phyloP scores from a whole-genome alignment of 305 asterid species.

The Striga hermonthica region DNA sequence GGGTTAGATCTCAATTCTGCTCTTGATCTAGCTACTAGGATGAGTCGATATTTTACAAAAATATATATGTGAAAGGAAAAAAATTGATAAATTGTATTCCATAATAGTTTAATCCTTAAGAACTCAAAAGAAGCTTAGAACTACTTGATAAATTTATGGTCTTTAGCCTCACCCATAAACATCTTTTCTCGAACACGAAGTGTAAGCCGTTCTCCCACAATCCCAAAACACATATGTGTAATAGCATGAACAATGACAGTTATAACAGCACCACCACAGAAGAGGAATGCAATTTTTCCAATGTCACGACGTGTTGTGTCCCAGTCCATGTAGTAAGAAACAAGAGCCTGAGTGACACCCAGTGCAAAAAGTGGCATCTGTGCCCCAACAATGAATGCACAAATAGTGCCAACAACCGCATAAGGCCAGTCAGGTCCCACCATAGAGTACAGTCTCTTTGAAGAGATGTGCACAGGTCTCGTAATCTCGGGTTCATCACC shows the following conservation, averaged over 20 bases:
- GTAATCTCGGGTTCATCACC: slow-evolving; percentile 56
- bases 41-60: too few relatives aligned
- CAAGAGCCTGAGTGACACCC: slow-evolving; percentile 95
- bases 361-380: slow-evolving; percentile 96
- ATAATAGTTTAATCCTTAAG: too few relatives aligned
- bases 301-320: slow-evolving; percentile 80
- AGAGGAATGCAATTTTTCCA: slow-evolving; percentile 73
- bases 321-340: slow-evolving; percentile 98
- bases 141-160: slow-evolving; percentile 10
- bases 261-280: slow-evolving; percentile 77
- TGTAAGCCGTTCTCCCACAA: slow-evolving; percentile 88
- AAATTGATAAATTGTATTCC: too few relatives aligned
- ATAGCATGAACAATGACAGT: slow-evolving; percentile 77
- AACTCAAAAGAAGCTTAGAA: background rate
- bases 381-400: slow-evolving; percentile 88
- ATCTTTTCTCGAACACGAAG: slow-evolving; percentile 85
- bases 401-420: slow-evolving; percentile 71
- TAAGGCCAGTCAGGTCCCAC: slow-evolving; percentile 86
- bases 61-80: too few relatives aligned
- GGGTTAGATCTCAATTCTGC: too few relatives aligned
- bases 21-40: too few relatives aligned
- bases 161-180: slow-evolving; percentile 61
- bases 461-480: slow-evolving; percentile 50
- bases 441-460: slow-evolving; percentile 74
- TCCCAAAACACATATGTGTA: slow-evolving; percentile 79